Conservation (phyloP, 345 rosid species). For the Lenwebbia sp. region DNA sequence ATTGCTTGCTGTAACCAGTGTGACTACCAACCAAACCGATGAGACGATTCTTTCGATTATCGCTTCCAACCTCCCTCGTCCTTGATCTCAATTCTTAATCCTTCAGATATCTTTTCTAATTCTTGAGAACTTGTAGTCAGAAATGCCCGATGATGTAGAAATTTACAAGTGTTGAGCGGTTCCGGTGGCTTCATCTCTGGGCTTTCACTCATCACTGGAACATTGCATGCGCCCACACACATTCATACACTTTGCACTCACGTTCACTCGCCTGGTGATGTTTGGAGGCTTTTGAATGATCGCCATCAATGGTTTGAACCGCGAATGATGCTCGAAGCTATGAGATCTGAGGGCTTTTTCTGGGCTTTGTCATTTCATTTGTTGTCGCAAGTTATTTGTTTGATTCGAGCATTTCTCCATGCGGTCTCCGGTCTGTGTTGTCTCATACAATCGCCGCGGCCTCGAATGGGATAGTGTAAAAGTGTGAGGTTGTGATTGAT, state of each 20-base stretch:
- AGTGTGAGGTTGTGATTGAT: background rate
- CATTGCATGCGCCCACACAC: background rate
- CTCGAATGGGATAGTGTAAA: background rate
- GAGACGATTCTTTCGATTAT: background rate
- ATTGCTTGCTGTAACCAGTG: background rate
- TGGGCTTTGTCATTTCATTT: background rate
- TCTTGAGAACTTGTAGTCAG: background rate
- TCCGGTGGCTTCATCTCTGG: background rate
- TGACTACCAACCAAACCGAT: background rate
- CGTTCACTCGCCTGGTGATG: background rate
- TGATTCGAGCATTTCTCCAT: background rate
- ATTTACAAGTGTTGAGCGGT: background rate
- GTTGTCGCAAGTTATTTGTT: background rate
- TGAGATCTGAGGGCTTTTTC: constrained; percentile 7
- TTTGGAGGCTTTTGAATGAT: background rate
- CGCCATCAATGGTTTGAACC: background rate
- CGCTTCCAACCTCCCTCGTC: background rate
- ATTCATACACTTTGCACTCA: background rate
- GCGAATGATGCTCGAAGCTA: constrained; percentile 6
- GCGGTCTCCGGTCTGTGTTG: background rate
- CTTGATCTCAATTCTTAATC: background rate
- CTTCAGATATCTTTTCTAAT: background rate
- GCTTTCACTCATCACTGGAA: background rate
- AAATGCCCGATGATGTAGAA: constrained; percentile 5
- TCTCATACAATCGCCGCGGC: background rate